Conservation (phyloP, 805 yeast species). For the Jamesozyma jinghongensis region DNA sequence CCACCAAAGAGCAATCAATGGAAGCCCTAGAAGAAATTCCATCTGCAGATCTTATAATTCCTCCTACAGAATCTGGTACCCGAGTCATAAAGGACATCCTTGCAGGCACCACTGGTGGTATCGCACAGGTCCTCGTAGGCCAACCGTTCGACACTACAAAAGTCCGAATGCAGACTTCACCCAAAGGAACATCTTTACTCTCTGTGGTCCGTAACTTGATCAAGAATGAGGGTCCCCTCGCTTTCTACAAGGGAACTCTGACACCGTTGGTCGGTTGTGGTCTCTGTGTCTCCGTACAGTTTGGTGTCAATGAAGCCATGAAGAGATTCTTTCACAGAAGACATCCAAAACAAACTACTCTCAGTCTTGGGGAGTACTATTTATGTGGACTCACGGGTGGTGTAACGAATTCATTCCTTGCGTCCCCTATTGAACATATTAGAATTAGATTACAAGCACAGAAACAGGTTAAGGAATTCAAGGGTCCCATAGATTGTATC, state of each 20-base stretch:
- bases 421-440: slow-evolving; percentile 91
- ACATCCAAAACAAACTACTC: slow-evolving; percentile 21
- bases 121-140: slow-evolving; percentile 90
- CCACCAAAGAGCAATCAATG: no score
- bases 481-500: slow-evolving; percentile 42
- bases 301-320: slow-evolving; percentile 91
- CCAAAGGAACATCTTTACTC: slow-evolving; percentile 58
- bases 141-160: slow-evolving; percentile 96
- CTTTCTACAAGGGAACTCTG: slow-evolving; percentile 87
- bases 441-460: slow-evolving; percentile 90
- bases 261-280: slow-evolving; percentile 96
- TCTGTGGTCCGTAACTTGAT: slow-evolving; percentile 70
- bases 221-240: slow-evolving; percentile 71
- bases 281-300: slow-evolving; percentile 93
- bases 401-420: slow-evolving; percentile 75
- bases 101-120: slow-evolving; percentile 93
- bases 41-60: not conserved
- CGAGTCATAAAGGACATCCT: slow-evolving; percentile 55
- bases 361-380: slow-evolving; percentile 62
- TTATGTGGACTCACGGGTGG: slow-evolving; percentile 89
- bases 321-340: slow-evolving; percentile 53
- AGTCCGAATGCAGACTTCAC: slow-evolving; percentile 83
- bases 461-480: slow-evolving; percentile 35
- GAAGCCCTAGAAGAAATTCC: not conserved
- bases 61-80: not conserved